These are phyloP conservation scores for Penicillium olsonii DNA, from an alignment of 2,329 filamentous ascomycete species.

Conservation along the genomic window DNA sequence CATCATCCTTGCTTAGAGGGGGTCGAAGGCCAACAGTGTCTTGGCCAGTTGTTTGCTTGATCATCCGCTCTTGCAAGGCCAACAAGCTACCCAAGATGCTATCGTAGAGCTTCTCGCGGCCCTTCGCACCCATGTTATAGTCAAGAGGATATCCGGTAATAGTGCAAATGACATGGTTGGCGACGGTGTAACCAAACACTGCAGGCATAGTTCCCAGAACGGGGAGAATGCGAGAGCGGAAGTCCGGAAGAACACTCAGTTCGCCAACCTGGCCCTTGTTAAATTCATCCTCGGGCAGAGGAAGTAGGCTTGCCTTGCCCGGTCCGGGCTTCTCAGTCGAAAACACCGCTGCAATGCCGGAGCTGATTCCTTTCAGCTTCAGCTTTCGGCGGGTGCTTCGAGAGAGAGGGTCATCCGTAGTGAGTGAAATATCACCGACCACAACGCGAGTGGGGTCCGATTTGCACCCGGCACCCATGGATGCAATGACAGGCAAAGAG, in stretches of 20 bases:
- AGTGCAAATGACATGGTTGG: conserved; percentile 87
- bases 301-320: conserved; percentile 86
- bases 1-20: conserved; percentile 75
- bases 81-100: conserved; percentile 75
- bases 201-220: conserved; percentile 97
- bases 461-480: conserved; percentile 97
- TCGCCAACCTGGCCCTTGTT: conserved; percentile 82
- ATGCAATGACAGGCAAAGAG: conserved; percentile 79
- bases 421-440: conserved; percentile 86
- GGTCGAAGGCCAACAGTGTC: conserved; percentile 72
- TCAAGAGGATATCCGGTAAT: conserved; percentile 76
- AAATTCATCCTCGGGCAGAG: conserved; percentile 84
- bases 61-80: conserved; percentile 74
- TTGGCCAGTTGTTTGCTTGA: conserved; percentile 53
- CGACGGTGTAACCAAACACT: conserved; percentile 86
- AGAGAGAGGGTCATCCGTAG: conserved; percentile 85
- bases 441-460: conserved; percentile 80
- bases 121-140: conserved; percentile 79
- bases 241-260: conserved; percentile 85
- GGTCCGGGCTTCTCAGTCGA: conserved; percentile 87
- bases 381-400: conserved; percentile 78
- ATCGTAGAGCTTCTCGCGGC: conserved; percentile 89
- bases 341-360: conserved; percentile 88
- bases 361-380: conserved; percentile 73
- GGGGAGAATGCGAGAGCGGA: conserved; percentile 89